Evolutionary conservation across 164 flowering plant genomes (phyloP).

Genomic region (Vitis rotundifolia): DNA sequence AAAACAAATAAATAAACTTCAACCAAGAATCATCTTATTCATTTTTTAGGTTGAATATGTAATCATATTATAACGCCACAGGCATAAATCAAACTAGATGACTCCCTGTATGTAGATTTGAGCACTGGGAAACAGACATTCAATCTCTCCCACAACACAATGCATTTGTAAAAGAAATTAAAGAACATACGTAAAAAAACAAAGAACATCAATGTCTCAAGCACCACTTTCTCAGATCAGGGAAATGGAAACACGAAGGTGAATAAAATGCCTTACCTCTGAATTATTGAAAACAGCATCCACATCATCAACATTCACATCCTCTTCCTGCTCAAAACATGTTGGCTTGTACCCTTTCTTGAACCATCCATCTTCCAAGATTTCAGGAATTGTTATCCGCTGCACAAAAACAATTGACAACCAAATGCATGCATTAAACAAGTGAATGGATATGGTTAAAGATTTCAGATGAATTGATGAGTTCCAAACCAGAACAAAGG

Average conservation of each 20-base stretch:
- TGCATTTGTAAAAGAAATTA: not conserved
- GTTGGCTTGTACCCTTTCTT: conserved; percentile 75
- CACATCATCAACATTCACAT: conserved; percentile 75
- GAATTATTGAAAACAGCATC: conserved; percentile 81
- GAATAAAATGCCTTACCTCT: conserved; percentile 41
- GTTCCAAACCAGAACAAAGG: not conserved
- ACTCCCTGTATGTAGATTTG: not conserved
- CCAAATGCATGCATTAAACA: not conserved
- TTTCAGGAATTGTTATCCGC: conserved; percentile 77
- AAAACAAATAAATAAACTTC: conserved; percentile 6
- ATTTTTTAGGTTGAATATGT: not conserved
- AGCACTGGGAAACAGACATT: not conserved
- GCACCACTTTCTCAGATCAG: not conserved
- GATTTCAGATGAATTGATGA: not conserved
- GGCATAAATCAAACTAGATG: not conserved
- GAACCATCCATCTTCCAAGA: conserved; percentile 88
- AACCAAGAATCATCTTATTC: not conserved
- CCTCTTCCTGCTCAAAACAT: conserved; percentile 56
- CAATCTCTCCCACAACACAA: not conserved
- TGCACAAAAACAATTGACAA: conserved; percentile 25
- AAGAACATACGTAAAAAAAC: not conserved
- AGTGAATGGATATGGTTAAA: not conserved
- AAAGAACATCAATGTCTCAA: too few relatives aligned
- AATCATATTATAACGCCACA: not conserved
- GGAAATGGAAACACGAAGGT: not conserved